Base-by-base conservation (phyloP, 78 protist genomes). In the Diacronema lutheri region DNA sequence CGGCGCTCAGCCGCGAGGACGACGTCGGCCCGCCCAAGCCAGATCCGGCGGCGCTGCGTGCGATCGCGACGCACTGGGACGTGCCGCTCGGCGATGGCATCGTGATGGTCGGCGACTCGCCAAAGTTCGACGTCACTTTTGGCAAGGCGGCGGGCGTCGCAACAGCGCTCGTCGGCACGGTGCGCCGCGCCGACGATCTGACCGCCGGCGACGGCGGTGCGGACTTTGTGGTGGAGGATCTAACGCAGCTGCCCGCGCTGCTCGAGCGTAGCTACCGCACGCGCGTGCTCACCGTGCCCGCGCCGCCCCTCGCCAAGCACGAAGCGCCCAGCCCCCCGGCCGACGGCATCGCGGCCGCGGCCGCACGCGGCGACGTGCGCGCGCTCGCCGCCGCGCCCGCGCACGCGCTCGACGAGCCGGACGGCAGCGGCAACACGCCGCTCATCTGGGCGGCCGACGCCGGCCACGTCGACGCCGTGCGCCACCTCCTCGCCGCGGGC, bases 391-490 rank as follows among this genome's bases (percentile, higher is more conserved):
- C 55, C 31, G 4, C 7, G 23, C 0, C 80, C 16, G 38, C 44
- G 19, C 79, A 4, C 21, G 72, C 3, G 50, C 61, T 81, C 35
- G 57, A 4, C 11, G 29, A 3, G n/a, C 56, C 21, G 9, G 23
- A 37, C 50, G 33, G 31, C 23, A 31, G 14, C 11, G 58, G 50
- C 46, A 82, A 68, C 72, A 68, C 86, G 25, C 55, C 86, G 21
- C 76, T 82, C 50, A 69, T 69, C 38, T 62, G 81, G 64, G 86
- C 86, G n/a, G 86, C 79, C n/a, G 76, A 40, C 13, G 33, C 5
- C 23, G 86, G 86, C 26, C 86, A 71, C 20, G 14, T 6, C 19
- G 82, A n/a, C 25, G 41, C 35, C 14, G 50, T 74, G 37, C 16
- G 62, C 10, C 26, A 1, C 26, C 57, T 83, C n/a, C 61, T 83